A percentile compares a stretch with the other conserved stretches of the same genome.
Evolutionary conservation across 495 filamentous ascomycete species (phyloP).

Genomic region (Tetracladium marchalianum): DNA sequence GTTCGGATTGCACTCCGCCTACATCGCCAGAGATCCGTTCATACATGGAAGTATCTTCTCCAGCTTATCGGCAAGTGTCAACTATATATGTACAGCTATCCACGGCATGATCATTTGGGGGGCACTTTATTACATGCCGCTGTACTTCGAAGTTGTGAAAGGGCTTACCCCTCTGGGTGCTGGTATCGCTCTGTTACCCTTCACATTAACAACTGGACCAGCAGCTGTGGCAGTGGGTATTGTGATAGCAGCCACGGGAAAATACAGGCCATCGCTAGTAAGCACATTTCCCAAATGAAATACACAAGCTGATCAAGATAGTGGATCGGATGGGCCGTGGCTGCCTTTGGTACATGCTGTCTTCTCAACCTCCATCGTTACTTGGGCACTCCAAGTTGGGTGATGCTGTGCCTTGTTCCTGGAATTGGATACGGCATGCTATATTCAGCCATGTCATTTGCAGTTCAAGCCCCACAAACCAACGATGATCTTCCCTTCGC

Average conservation of each 20-base stretch:
- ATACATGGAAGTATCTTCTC: conserved; percentile 32
- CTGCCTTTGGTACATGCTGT: conserved; percentile 34
- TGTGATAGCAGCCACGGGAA: conserved; percentile 33
- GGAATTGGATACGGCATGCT: conserved; percentile 47
- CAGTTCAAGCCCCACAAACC: conserved; percentile 31
- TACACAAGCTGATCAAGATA: conserved; percentile 23
- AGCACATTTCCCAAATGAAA: not conserved
- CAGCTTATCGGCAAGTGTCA: conserved; percentile 27
- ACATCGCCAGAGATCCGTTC: conserved; percentile 30
- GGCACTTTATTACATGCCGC: conserved; percentile 20
- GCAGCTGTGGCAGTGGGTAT: conserved; percentile 37
- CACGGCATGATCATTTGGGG: conserved; percentile 37
- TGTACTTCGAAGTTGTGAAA: conserved; percentile 1
- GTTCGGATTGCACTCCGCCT: conserved; percentile 37
- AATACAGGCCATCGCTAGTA: conserved; percentile 37
- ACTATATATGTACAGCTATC: conserved; percentile 33
- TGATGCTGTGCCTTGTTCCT: conserved; percentile 40
- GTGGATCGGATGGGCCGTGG: conserved; percentile 43
- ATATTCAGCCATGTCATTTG: conserved; percentile 36
- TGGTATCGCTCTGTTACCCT: conserved; percentile 50
- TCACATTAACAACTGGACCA: conserved; percentile 37
- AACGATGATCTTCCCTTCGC: conserved; percentile 44
- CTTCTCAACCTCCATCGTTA: conserved; percentile 36
- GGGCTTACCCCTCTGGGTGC: conserved; percentile 39
- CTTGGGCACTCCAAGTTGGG: conserved; percentile 36